phyloP scores from a whole-genome alignment of 202 grass and related monocot genomes.

The Miscanthus sacchariflorus region DNA sequence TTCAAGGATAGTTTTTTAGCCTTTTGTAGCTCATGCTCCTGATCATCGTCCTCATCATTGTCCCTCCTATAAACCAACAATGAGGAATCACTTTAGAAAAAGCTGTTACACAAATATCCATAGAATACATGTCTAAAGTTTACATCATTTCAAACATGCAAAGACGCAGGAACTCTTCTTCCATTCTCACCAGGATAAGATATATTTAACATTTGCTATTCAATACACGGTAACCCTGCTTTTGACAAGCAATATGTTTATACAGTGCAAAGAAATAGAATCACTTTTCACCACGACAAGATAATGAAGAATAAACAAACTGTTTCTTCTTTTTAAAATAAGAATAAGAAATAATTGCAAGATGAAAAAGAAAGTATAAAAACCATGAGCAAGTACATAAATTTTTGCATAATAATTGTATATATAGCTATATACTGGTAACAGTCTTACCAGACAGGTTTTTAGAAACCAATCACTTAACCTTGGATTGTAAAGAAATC shows the following conservation, averaged over 20 bases:
- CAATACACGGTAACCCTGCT: slow-evolving; percentile 4
- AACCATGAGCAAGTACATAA: neutral
- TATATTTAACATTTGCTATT: slow-evolving; percentile 21
- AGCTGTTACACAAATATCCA: slow-evolving; percentile 12
- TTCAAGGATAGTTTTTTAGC: slow-evolving; percentile 88
- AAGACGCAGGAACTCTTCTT: slow-evolving; percentile 16
- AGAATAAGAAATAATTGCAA: neutral
- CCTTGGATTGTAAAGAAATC: slow-evolving; percentile 15
- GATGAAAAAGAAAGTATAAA: neutral
- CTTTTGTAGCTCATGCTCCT: slow-evolving; percentile 53
- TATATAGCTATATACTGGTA: neutral
- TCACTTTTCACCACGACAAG: neutral
- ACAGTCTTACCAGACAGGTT: neutral
- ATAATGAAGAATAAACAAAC: slow-evolving; percentile 13
- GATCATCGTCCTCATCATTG: slow-evolving; percentile 52
- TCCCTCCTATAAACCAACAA: slow-evolving; percentile 59
- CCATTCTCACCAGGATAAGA: neutral
- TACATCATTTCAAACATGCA: slow-evolving; percentile 15
- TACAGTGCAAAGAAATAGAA: slow-evolving; percentile 28
- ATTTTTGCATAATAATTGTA: neutral
- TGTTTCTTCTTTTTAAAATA: neutral
- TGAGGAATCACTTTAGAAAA: slow-evolving; percentile 6
- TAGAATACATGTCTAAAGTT: neutral
- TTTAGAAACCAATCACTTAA: neutral
- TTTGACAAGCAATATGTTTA: slow-evolving; percentile 17